These are phyloP conservation scores for Naganishia antarctica DNA, from an alignment of 768 basidiomycete genomes.

Conservation along the genomic window DNA sequence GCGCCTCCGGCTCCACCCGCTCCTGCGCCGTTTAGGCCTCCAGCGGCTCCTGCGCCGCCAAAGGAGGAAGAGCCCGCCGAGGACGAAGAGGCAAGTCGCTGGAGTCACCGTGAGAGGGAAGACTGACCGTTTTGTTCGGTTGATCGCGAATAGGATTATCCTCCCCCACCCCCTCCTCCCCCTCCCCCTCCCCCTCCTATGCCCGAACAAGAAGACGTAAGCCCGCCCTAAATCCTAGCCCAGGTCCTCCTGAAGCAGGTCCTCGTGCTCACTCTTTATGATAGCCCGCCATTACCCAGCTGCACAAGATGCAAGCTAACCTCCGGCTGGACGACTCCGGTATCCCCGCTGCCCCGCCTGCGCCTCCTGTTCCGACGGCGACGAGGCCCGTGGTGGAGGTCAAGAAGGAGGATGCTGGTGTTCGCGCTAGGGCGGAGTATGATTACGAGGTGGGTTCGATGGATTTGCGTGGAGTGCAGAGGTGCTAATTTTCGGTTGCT, in stretches of 20 bases:
- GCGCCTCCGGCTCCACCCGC: slow-evolving; percentile 53
- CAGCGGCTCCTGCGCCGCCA: slow-evolving; percentile 34
- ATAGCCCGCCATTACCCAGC: slow-evolving; percentile 4
- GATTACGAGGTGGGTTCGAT: slow-evolving; percentile 60
- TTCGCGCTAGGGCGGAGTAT: slow-evolving; percentile 71
- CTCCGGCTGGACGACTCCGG: slow-evolving; percentile 21
- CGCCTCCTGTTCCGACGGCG: slow-evolving; percentile 44
- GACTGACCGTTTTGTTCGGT: no score
- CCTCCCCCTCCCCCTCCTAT: slow-evolving; percentile 37
- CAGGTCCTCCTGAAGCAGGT: no score
- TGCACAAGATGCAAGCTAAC: slow-evolving; percentile 20
- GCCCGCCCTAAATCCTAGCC: neutral
- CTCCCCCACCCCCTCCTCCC: slow-evolving; percentile 49
- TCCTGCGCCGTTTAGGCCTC: slow-evolving; percentile 54
- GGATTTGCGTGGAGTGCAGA: neutral
- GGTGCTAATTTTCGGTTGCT: slow-evolving; percentile 3
- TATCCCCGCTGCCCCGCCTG: slow-evolving; percentile 36
- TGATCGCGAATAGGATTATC: neutral
- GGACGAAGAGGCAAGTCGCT: slow-evolving; percentile 12
- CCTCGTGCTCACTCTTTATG: neutral
- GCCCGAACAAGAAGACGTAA: slow-evolving; percentile 25
- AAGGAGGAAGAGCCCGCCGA: slow-evolving; percentile 22
- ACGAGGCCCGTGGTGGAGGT: slow-evolving; percentile 38
- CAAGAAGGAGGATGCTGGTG: slow-evolving; percentile 49
- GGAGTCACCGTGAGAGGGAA: no score